Base-by-base conservation (phyloP, 805 yeast genomes). In the Candida sakaeoensis region DNA sequence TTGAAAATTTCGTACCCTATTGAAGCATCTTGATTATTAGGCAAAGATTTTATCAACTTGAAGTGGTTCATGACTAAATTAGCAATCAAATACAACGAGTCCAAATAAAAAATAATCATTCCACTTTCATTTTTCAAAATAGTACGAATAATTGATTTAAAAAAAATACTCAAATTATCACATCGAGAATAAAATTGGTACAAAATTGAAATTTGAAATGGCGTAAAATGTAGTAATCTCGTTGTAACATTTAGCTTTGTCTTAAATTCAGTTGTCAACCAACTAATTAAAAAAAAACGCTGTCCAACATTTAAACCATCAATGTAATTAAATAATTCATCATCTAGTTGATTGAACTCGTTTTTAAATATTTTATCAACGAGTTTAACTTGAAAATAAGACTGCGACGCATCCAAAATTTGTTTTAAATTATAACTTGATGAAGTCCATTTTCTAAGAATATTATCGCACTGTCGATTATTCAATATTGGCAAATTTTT, bases 401-500 rank as follows among this genome's bases (percentile, higher is more conserved):
- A 50, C 54, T 47, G 67, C 21, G 61, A 72, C 45, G 58, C 55
- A 29, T 74, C 67, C 45, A 72, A 72, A 37, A 61, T 65, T 10
- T 50, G 54, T 14, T 54, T 50, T 32, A 58, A 61, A 38, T 57
- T 50, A 29, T 56, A 54, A 2, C 57, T 58, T 27, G 62, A 59
- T 1, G 55, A 46, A 1, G 60, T 52, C 70, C 80, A 69, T 42
- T 74, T 75, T 45, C 70, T 72, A 37, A 80, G 57, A 10, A 79
- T 74, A 58, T 73, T 72, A 37, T 74, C 74, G 28, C 79, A 74
- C 47, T 81, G 83, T 42, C 70, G 70, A 47, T 75, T 72, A 41
- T 72, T 69, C 23, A 75, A 47, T 1, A 75, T 72, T 2, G 83
- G 85, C 27, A 85, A 57, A 41, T 81, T 79, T 44, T 75, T 72